These are phyloP conservation scores for Heliamphora pulchella DNA, from an alignment of 179 eudicot genomes.

Conservation along the genomic window DNA sequence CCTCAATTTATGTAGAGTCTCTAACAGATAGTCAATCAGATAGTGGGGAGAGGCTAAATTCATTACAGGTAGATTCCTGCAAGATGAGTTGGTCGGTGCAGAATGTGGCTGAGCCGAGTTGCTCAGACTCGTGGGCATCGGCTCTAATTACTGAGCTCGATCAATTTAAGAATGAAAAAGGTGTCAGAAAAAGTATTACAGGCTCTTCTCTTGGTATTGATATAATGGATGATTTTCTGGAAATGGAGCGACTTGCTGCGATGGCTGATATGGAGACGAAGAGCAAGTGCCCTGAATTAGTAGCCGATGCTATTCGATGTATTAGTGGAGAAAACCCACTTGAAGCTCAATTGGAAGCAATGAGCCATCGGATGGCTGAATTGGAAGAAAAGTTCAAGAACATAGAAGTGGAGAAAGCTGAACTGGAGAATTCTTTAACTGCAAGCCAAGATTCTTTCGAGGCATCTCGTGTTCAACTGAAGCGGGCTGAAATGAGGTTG, in stretches of 20 bases:
- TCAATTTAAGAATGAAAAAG: constrained; percentile 37
- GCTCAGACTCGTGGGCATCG: constrained; percentile 41
- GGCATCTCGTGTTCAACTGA: constrained; percentile 35
- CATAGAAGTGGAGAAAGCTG: constrained; percentile 40
- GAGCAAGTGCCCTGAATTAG: constrained; percentile 15
- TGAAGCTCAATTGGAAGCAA: constrained; percentile 33
- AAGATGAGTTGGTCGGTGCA: constrained; percentile 21
- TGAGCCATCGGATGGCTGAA: constrained; percentile 30
- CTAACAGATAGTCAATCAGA: constrained; percentile 55
- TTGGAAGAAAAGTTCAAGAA: constrained; percentile 42
- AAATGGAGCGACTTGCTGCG: constrained; percentile 66
- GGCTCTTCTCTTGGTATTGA: constrained; percentile 38
- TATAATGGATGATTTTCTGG: constrained; percentile 80
- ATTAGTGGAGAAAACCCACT: constrained; percentile 23
- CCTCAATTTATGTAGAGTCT: constrained; percentile 45
- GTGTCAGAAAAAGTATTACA: constrained; percentile 23
- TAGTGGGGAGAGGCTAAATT: constrained; percentile 26
- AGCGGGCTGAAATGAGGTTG: constrained; percentile 25
- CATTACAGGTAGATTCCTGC: constrained; percentile 27
- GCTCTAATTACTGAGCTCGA: constrained; percentile 43
- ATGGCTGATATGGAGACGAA: constrained; percentile 30
- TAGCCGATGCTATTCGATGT: constrained; percentile 8
- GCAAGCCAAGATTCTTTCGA: constrained; percentile 37
- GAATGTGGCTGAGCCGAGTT: constrained; percentile 17
- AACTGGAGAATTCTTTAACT: constrained; percentile 35